phyloP scores from a whole-genome alignment of 176 grass and related monocot genomes.

The Aegilops speltoides region DNA sequence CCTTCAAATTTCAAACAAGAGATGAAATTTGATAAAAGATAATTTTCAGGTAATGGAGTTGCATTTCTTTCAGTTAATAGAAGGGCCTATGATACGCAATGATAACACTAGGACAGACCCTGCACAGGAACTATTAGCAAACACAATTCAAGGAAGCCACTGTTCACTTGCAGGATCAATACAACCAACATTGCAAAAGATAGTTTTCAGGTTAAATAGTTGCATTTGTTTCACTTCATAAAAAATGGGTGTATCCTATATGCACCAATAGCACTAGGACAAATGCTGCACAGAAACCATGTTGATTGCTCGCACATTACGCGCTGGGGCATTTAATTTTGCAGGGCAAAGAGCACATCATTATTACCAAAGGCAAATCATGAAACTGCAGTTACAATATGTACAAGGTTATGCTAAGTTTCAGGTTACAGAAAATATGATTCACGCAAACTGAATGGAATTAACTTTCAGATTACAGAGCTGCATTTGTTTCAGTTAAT shows the following conservation, averaged over 20 bases:
- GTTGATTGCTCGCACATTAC: background rate
- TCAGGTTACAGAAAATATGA: too few species aligned
- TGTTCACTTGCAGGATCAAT: too few species aligned
- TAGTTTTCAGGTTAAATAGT: background rate
- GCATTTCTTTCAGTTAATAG: background rate
- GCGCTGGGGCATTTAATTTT: background rate
- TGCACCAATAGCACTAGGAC: background rate
- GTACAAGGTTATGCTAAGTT: background rate
- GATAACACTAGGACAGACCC: background rate
- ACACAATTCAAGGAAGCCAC: too few species aligned
- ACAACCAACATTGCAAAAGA: too few species aligned
- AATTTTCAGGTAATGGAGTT: background rate
- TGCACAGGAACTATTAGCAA: background rate
- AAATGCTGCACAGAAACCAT: background rate
- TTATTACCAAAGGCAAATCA: too few species aligned
- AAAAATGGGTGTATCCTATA: background rate
- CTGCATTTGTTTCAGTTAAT: background rate
- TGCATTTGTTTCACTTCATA: background rate
- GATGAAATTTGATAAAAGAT: background rate
- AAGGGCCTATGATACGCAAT: background rate
- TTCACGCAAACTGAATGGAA: too few species aligned
- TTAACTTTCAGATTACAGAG: background rate
- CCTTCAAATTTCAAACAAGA: background rate
- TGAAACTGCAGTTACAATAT: too few species aligned
- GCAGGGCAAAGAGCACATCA: too few species aligned